Evolutionary conservation across 192 early-diverging fungal genomes (phyloP), one percentile per base, ranked within the genome.

Genomic region (Diversispora eburnea): DNA sequence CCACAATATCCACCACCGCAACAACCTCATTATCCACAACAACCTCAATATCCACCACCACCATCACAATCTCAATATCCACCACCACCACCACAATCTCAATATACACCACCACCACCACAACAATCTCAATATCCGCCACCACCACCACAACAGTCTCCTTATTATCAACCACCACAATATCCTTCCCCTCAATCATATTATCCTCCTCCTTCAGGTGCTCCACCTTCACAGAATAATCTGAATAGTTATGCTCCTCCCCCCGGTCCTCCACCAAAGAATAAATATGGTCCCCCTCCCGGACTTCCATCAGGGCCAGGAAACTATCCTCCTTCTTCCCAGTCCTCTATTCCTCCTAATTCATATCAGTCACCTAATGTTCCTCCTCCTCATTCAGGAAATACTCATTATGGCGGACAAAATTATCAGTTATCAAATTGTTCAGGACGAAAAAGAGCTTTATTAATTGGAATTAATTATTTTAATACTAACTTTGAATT

Each of bases 391-490:
- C 25, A 33, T 33, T 33, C 25, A 33, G 25, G 25, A 33, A 1
- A 33, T 33, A 1, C 25, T 33, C 0, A 33, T 33, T 33, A 33
- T 33, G 2, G 25, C 25, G 25, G 25, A 33, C 13, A 63, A 48
- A 73, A 80, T 20, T 85, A 83, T 57, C 80, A 84, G 57, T 72
- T 88, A 0, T 86, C 84, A 13, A 86, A 82, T 47, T 88, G 86
- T 78, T 74, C 75, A 33, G 91, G 91, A 19, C 84, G 89, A 57
- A 91, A 92, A 80, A 86, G 88, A 19, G 95, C 94, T 8, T 80
- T 98, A 22, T 84, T 98, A 51, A 90, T 98, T 71, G 96, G 96
- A 22, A 94, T 97, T 81, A 98, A 98, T 77, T 98, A 98, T 81
- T 81, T 84, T 59, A 83, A 85, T 33, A 81, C 85, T 58, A 78